Evolutionary conservation across 768 basidiomycete genomes (phyloP).

Genomic region (Sistotremastrum suecicum): DNA sequence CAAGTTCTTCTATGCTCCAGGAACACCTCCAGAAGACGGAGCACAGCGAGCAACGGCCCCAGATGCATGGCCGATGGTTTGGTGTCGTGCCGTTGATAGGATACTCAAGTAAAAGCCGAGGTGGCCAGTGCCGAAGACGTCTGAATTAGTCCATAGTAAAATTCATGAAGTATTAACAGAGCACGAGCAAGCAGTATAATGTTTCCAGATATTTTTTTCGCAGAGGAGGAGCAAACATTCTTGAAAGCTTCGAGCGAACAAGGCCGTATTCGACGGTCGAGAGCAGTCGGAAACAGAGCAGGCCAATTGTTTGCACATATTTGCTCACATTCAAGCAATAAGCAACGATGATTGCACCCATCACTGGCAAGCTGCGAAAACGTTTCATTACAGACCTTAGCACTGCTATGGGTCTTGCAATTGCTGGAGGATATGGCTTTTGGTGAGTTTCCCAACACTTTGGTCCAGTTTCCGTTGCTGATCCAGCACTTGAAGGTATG

Average conservation of each 20-base stretch:
- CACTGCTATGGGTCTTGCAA: constrained; percentile 61
- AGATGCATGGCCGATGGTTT: too few relatives aligned
- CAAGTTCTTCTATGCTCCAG: too few relatives aligned
- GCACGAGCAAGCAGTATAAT: too few relatives aligned
- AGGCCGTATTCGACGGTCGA: background rate
- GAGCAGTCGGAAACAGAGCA: background rate
- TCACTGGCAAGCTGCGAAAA: constrained; percentile 90
- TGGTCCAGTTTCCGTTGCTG: background rate
- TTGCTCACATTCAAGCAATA: constrained; percentile 10
- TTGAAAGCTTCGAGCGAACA: background rate
- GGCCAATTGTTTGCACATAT: background rate
- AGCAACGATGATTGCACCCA: constrained; percentile 75
- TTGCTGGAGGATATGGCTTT: constrained; percentile 61
- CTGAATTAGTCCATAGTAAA: too few relatives aligned
- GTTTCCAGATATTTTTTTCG: too few relatives aligned
- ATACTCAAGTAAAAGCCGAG: too few relatives aligned
- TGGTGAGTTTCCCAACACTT: constrained; percentile 42
- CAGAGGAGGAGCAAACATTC: too few relatives aligned
- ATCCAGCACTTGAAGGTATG: constrained; percentile 44
- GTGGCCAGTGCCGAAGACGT: too few relatives aligned
- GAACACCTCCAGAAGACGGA: too few relatives aligned
- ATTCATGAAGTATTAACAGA: too few relatives aligned
- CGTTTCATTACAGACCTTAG: constrained; percentile 77
- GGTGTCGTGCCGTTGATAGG: too few relatives aligned
- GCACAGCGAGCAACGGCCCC: too few relatives aligned